These are phyloP conservation scores for Priceomyces melissophilus DNA, from an alignment of 805 yeast genomes.

Conservation along the genomic window DNA sequence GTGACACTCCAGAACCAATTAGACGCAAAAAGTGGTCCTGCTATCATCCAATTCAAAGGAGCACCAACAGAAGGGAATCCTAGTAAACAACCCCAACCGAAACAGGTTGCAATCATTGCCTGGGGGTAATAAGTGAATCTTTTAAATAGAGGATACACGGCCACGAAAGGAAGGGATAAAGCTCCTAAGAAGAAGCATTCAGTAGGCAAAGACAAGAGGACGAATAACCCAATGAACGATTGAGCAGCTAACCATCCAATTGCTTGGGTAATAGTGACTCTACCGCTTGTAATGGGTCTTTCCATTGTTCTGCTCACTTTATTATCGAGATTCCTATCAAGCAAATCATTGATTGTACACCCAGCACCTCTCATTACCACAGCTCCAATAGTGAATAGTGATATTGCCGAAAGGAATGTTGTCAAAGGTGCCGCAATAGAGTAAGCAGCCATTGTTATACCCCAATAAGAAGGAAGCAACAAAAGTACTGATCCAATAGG, in stretches of 20 bases:
- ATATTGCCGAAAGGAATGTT: slow-evolving; percentile 57
- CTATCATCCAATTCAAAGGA: slow-evolving; percentile 65
- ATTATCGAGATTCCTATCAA: slow-evolving; percentile 78
- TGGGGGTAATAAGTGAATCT: slow-evolving; percentile 97
- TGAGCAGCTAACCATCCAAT: slow-evolving; percentile 68
- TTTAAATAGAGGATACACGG: slow-evolving; percentile 89
- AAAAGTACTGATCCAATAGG: slow-evolving; percentile 94
- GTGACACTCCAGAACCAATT: slow-evolving; percentile 91
- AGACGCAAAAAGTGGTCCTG: slow-evolving; percentile 72
- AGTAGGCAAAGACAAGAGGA: slow-evolving; percentile 68
- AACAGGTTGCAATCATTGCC: slow-evolving; percentile 71
- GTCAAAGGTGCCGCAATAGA: slow-evolving; percentile 65
- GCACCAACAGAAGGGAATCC: slow-evolving; percentile 97
- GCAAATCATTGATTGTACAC: slow-evolving; percentile 88
- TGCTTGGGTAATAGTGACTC: slow-evolving; percentile 72
- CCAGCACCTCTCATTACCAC: slow-evolving; percentile 97
- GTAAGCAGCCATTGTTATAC: slow-evolving; percentile 85
- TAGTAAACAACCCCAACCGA: slow-evolving; percentile 89
- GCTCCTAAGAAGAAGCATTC: slow-evolving; percentile 85
- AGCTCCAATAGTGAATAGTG: slow-evolving; percentile 79
- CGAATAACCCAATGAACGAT: slow-evolving; percentile 66
- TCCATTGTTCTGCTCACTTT: slow-evolving; percentile 85
- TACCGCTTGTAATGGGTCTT: slow-evolving; percentile 90
- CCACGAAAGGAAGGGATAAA: slow-evolving; percentile 71
- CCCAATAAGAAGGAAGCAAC: slow-evolving; percentile 87